Evolutionary conservation across 106 monocot species (phyloP), one percentile per base, ranked within the genome.

Genomic region (Apostasia ramifera): DNA sequence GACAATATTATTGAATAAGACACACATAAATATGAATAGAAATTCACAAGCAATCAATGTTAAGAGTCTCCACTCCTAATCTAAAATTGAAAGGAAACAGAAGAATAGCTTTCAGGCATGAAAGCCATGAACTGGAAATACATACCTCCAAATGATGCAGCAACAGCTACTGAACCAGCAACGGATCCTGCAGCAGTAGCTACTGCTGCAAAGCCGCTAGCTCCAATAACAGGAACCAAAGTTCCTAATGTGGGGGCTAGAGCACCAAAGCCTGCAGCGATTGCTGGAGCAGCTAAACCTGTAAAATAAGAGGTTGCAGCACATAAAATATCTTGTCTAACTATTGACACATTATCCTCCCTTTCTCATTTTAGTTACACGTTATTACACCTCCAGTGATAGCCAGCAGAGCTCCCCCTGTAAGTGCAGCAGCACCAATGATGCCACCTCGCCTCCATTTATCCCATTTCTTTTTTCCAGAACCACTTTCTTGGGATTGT

Each of bases 231-330:
- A 72, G 95, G 95, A 40, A 97, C 80, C 57, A 97, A 61, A 43
- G 92, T 81, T 44, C 92, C 92, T 74, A 97, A 76, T 44, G 95
- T 97, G 45, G 95, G 95, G 73, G 89, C 92, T 12, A 97, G 70
- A 65, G 95, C 95, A 73, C 92, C 71, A 74, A 97, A 92, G 26
- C 95, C 95, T 46, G 95, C 92, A 84, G 95, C 95, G 75, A 97
- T 97, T 72, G 95, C 95, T 73, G 95, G 95, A 67, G 95, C 95
- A 78, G 95, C 95, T 64, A 97, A 81, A 45, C 95, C 95, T 97
- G 86, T 74, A 51, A 70, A 66, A 9, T n/a, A 44, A 59, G 66
- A 47, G 50, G 44, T 71, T 65, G 43, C 37, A 56, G 9, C 6
- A 56, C 69, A 53, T 58, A 47, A 59, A 41, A 55, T 44, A 11